Evolutionary conservation across 331 rosid species (phyloP), one percentile per base, ranked within the genome.

Genomic region (Acacia pycnantha): DNA sequence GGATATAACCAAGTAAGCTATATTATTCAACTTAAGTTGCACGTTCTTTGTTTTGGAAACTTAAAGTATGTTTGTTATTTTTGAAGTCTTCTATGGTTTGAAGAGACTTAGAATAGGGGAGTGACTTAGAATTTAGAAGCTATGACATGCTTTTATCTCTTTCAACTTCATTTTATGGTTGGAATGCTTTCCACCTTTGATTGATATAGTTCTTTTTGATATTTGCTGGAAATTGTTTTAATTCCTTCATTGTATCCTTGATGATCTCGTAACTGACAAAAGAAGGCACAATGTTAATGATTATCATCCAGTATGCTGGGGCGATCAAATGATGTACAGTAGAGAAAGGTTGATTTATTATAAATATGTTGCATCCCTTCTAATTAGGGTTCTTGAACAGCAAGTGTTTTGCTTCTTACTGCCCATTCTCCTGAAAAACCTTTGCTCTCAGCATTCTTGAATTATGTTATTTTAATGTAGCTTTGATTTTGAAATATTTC

Each of bases 1-100:
- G 92, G 97, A 96, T 83, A 77, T 96, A 74, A 88, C 93, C 73
- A 96, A 89, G 99, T 91, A 93, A 54, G 86, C 84, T 82, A 83
- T 82, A 83, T 81, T 54, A 22, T 54, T 53, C 48, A 43, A 76
- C 69, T 37, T 77, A 5, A 69, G 67, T 76, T 31, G n/a, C 35
- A 8, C 46, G 33, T 33, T 70, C 31, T 46, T 62, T 19, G 19
- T 53, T 79, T 22, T 24, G 14, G 10, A 21, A 14, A 11, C 33
- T 54, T 24, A 44, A 65, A 13, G 44, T 75, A 19, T 8, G 2
- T 41, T 21, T 56, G 71, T 51, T 22, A 13, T 82, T 37, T n/a
- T 56, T 13, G 21, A 9, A 2, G 35, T 43, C 14, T 3, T 31
- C 14, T 19, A 26, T 74, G 44, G 35, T 59, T 7, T 15, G 33